These are phyloP conservation scores for Diaporthe sp. DNA, from an alignment of 2,329 filamentous ascomycete genomes.

Conservation along the genomic window DNA sequence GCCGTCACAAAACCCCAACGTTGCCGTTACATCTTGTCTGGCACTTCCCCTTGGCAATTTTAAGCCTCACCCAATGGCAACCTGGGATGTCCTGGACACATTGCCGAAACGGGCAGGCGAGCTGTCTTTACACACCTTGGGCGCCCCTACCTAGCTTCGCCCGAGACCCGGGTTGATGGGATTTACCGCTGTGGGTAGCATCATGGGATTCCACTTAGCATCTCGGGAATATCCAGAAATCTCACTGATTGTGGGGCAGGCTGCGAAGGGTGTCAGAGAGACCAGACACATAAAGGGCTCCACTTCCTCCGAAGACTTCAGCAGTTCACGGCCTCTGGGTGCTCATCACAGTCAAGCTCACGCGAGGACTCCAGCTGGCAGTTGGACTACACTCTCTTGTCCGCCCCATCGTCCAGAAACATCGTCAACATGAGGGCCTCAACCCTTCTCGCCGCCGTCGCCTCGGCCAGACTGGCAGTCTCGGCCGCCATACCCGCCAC, in stretches of 20 bases:
- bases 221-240: not conserved
- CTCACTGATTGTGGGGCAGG: not conserved
- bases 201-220: conserved; percentile 9
- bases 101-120: conserved; percentile 14
- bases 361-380: conserved; percentile 10
- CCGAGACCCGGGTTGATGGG: not conserved
- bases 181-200: conserved; percentile 14
- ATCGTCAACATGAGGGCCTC: conserved; percentile 4
- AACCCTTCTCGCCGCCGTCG: conserved; percentile 3
- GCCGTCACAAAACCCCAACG: conserved; percentile 15
- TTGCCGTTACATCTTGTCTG: conserved; percentile 16
- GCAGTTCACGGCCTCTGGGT: not conserved
- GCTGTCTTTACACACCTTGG: not conserved
- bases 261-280: not conserved
- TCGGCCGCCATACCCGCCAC: conserved; percentile 3
- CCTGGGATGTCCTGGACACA: conserved; percentile 3
- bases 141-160: not conserved
- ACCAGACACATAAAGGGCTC: conserved; percentile 9
- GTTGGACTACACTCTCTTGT: not conserved
- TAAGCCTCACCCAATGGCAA: conserved; percentile 28
- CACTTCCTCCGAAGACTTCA: not conserved
- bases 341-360: not conserved
- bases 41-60: conserved; percentile 13
- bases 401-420: not conserved
- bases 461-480: conserved; percentile 10